Conservation (phyloP, 257 asterid genomes). For the Ocimum tenuiflorum region DNA sequence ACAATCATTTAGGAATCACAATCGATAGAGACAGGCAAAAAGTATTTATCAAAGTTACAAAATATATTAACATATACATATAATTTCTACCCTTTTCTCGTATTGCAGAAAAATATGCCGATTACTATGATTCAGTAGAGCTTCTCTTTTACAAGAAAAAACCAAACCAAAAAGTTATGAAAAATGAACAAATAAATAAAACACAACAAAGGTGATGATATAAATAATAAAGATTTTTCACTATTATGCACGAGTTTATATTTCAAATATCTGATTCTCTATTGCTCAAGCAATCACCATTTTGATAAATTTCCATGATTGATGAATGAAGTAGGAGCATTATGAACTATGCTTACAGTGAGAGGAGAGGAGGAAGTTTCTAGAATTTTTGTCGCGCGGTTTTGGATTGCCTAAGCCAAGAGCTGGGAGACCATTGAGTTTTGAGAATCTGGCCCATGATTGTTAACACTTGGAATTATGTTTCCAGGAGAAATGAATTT, state of each 20-base stretch:
- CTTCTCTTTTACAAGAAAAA: neutral
- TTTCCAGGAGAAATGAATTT: conserved; percentile 59
- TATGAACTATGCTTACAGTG: conserved; percentile 4
- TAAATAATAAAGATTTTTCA: neutral
- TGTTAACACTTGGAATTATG: conserved; percentile 86
- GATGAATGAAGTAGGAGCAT: neutral
- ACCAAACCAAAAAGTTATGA: too few relatives aligned
- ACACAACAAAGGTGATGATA: neutral
- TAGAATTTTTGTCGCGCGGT: neutral
- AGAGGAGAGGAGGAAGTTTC: neutral
- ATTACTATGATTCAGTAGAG: neutral
- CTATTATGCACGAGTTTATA: neutral
- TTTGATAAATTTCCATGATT: too few relatives aligned
- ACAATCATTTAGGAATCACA: neutral
- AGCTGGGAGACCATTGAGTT: conserved; percentile 67
- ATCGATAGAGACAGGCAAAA: neutral
- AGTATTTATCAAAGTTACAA: too few relatives aligned
- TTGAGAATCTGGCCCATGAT: conserved; percentile 69
- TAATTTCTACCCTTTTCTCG: neutral
- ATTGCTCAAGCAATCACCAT: neutral
- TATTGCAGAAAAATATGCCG: neutral
- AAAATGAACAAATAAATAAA: too few relatives aligned
- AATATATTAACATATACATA: too few relatives aligned
- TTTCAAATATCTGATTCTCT: neutral
- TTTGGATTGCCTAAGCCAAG: conserved; percentile 27